Percentiles rank a stretch among this genome's conserved stretches.
Conservation (phyloP, 2,329 filamentous ascomycete genomes). For the Lasiodiplodia gonubiensis region DNA sequence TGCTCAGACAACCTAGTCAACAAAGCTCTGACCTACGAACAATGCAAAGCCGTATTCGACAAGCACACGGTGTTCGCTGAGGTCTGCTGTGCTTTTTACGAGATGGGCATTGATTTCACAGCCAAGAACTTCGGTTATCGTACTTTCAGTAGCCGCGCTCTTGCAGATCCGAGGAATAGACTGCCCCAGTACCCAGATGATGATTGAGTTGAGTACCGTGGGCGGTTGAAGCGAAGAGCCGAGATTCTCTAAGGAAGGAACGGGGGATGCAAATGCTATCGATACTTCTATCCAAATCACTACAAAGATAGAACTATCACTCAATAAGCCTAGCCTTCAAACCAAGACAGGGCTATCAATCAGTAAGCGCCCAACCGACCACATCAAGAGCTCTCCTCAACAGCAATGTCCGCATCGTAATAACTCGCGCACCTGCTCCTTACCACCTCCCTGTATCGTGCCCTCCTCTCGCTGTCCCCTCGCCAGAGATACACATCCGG, state of each 20-base stretch:
- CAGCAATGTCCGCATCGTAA: neutral
- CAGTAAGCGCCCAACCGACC: neutral
- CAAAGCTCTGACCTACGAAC: neutral
- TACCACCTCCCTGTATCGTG: neutral
- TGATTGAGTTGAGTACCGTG: neutral
- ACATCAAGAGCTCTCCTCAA: neutral
- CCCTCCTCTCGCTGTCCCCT: slow-evolving; percentile 12
- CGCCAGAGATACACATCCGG: slow-evolving; percentile 23
- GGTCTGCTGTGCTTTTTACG: neutral
- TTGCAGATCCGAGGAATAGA: neutral
- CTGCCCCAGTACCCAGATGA: neutral
- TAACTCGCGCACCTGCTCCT: slow-evolving; percentile 2
- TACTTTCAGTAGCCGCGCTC: neutral
- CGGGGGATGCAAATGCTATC: too few relatives aligned
- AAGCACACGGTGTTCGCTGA: neutral
- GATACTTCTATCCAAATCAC: too few relatives aligned
- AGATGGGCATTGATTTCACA: neutral
- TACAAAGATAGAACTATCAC: too few relatives aligned
- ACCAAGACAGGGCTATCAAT: too few relatives aligned
- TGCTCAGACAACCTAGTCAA: neutral
- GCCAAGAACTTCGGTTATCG: neutral
- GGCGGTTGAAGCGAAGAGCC: too few relatives aligned
- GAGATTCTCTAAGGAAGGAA: too few relatives aligned
- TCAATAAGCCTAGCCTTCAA: too few relatives aligned
- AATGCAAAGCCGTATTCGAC: neutral